These are phyloP conservation scores for Colletotrichum gigasporum DNA, from an alignment of 2,329 filamentous ascomycete genomes.

Conservation along the genomic window DNA sequence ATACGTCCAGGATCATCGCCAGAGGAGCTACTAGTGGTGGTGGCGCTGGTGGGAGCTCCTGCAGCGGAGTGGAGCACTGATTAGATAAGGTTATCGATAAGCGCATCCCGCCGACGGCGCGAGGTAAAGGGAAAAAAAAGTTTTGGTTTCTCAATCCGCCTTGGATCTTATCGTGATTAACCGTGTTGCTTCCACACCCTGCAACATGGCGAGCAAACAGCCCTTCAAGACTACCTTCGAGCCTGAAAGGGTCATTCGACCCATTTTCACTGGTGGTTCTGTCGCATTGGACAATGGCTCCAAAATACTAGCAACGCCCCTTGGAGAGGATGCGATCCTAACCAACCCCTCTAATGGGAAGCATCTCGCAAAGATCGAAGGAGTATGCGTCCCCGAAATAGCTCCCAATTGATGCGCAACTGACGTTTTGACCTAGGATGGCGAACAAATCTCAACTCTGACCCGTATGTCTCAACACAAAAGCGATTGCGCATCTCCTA, in stretches of 20 bases:
- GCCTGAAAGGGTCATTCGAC: conserved; percentile 82
- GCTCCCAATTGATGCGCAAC: conserved; percentile 25
- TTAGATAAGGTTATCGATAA: conserved; percentile 31
- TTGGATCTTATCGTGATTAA: neutral
- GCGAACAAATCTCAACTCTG: conserved; percentile 77
- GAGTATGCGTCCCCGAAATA: conserved; percentile 60
- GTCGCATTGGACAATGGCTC: conserved; percentile 85
- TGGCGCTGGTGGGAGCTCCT: conserved; percentile 12
- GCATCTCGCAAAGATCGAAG: conserved; percentile 87
- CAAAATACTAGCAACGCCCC: conserved; percentile 82
- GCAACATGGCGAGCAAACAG: conserved; percentile 68
- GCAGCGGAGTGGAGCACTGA: conserved; percentile 1
- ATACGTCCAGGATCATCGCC: neutral
- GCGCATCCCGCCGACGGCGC: conserved; percentile 15
- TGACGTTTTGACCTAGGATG: conserved; percentile 65
- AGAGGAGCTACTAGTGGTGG: neutral
- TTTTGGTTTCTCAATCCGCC: neutral
- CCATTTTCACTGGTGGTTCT: conserved; percentile 92
- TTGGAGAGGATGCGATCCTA: conserved; percentile 92
- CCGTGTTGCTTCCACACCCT: conserved; percentile 13
- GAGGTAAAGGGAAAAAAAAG: conserved; percentile 17
- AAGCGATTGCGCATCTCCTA: conserved; percentile 15
- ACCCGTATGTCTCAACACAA: conserved; percentile 12
- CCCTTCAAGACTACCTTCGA: conserved; percentile 90
- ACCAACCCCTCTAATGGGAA: conserved; percentile 85